Conservation (phyloP, 2,329 filamentous ascomycete species). For the Colletotrichum limetticola region DNA sequence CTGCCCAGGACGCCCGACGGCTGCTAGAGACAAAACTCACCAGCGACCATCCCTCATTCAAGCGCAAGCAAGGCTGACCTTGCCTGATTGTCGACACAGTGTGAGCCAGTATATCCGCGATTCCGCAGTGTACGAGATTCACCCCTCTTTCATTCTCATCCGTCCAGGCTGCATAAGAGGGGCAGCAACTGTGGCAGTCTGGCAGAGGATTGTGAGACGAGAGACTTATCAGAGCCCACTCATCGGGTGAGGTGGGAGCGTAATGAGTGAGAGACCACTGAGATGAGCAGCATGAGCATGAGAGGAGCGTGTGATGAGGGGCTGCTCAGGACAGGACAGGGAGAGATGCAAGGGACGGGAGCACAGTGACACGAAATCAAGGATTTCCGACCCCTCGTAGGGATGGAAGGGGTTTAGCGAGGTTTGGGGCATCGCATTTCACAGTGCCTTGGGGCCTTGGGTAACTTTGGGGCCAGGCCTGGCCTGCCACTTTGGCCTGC, state of each 20-base stretch:
- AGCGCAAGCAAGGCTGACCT: not conserved
- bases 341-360: constrained; percentile 31
- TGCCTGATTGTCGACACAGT: constrained; percentile 23
- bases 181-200: not conserved
- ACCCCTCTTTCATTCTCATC: not conserved
- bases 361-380: constrained; percentile 13
- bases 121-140: not conserved
- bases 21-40: not conserved
- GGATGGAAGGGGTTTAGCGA: constrained; percentile 29
- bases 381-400: constrained; percentile 13
- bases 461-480: not conserved
- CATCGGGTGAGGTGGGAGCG: constrained; percentile 6
- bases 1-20: too few relatives aligned
- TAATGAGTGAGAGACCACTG: not conserved
- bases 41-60: not conserved
- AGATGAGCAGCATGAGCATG: not conserved
- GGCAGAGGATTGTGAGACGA: constrained; percentile 16
- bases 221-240: constrained; percentile 22
- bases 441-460: constrained; percentile 8
- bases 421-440: constrained; percentile 14
- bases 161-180: not conserved
- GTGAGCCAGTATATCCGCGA: constrained; percentile 13
- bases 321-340: constrained; percentile 24
- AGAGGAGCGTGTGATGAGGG: constrained; percentile 27
- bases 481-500: constrained; percentile 7